Evolutionary conservation across 169 alveolate species (phyloP).

Genomic region (Amoebophrya sp.): DNA sequence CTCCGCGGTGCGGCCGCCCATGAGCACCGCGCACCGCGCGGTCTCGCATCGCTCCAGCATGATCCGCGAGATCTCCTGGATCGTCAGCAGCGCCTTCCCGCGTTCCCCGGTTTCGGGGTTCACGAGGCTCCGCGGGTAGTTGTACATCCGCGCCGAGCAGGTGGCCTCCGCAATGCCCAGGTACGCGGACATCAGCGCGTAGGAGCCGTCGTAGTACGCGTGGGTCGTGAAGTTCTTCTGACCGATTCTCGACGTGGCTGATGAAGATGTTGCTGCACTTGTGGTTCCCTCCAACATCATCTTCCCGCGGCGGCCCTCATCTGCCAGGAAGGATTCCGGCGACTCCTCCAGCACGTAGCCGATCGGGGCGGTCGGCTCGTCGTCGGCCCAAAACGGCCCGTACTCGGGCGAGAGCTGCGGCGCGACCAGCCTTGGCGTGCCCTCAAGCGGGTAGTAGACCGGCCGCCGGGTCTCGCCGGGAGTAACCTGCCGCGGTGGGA

Average conservation of each 20-base stretch:
- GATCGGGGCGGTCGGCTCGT: neutral
- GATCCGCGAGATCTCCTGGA: conserved; percentile 4
- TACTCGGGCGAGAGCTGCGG: neutral
- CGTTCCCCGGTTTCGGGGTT: neutral
- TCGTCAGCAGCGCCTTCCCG: conserved; percentile 5
- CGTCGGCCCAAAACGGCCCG: neutral
- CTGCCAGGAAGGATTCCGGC: neutral
- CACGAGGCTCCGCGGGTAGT: neutral
- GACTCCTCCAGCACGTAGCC: neutral
- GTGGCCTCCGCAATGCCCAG: neutral
- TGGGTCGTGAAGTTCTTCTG: neutral
- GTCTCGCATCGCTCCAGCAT: conserved; percentile 15
- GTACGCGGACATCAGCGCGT: neutral
- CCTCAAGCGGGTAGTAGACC: neutral
- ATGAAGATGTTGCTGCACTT: no score
- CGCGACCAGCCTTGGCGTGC: neutral
- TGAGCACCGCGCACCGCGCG: conserved; percentile 4
- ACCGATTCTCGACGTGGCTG: neutral
- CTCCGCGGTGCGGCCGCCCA: neutral
- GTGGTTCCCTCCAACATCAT: neutral
- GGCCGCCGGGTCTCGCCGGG: neutral
- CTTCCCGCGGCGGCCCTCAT: no score
- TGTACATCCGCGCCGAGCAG: neutral
- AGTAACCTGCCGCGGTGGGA: neutral
- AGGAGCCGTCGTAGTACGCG: neutral